Evolutionary conservation across 805 yeast genomes (phyloP).

Genomic region (Pichia rugopelliculosa): DNA sequence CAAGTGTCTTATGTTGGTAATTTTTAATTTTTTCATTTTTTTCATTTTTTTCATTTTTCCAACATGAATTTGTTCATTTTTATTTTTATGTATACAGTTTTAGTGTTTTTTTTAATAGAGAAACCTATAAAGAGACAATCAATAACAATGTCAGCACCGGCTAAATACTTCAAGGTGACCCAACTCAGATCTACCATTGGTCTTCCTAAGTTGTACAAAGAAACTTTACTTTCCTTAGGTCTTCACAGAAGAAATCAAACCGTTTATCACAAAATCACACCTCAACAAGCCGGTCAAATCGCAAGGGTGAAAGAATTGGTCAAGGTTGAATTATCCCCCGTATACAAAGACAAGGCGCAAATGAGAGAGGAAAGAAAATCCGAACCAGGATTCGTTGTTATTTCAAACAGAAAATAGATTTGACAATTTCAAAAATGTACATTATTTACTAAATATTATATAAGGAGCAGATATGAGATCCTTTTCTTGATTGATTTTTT

Average conservation of each 20-base stretch:
- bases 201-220: conserved; percentile 59
- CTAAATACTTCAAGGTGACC: conserved; percentile 53
- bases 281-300: conserved; percentile 79
- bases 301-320: conserved; percentile 81
- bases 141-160: conserved; percentile 3
- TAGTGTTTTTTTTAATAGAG: too few relatives aligned
- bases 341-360: conserved; percentile 41
- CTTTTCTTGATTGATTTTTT: too few relatives aligned
- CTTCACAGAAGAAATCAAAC: conserved; percentile 66
- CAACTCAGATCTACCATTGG: conserved; percentile 82
- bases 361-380: conserved; percentile 50
- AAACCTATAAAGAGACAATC: neutral
- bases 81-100: too few relatives aligned
- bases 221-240: conserved; percentile 66
- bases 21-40: neutral
- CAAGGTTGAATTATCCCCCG: conserved; percentile 64
- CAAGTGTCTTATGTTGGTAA: neutral
- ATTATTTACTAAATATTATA: neutral
- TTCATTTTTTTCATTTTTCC: neutral
- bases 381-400: conserved; percentile 56
- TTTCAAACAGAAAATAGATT: conserved; percentile 24
- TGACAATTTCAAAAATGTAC: too few relatives aligned
- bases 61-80: neutral
- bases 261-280: conserved; percentile 64
- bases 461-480: too few relatives aligned